These are phyloP conservation scores for Echites panduratus DNA, from an alignment of 257 asterid species.

Conservation along the genomic window DNA sequence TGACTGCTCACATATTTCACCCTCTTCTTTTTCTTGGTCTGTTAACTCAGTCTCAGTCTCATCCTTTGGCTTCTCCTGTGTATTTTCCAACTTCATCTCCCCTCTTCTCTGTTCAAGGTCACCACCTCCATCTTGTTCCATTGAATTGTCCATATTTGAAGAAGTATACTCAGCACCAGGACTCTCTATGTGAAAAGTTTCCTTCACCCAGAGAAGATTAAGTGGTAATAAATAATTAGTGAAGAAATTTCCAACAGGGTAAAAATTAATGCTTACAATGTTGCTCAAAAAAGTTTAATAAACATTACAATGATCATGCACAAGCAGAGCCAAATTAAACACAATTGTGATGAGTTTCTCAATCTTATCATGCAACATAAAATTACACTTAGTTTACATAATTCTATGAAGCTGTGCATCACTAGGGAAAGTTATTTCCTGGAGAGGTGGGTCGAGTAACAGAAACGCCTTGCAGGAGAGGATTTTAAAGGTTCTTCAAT, in stretches of 20 bases:
- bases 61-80: conserved; percentile 19
- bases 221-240: conserved; percentile 14
- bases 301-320: neutral
- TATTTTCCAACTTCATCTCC: conserved; percentile 46
- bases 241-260: neutral
- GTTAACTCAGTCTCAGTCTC: conserved; percentile 31
- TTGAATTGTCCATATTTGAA: conserved; percentile 59
- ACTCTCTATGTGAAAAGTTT: conserved; percentile 52
- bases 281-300: neutral
- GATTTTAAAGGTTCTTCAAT: neutral
- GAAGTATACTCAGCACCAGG: conserved; percentile 69
- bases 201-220: conserved; percentile 39
- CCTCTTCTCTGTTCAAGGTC: conserved; percentile 51
- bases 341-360: neutral
- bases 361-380: neutral
- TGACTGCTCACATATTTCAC: conserved; percentile 40
- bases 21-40: conserved; percentile 40
- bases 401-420: neutral
- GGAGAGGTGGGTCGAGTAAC: neutral
- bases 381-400: neutral
- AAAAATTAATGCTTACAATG: neutral
- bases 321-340: neutral
- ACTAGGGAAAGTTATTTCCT: neutral
- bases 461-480: neutral
- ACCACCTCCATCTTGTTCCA: conserved; percentile 35